A percentile compares a stretch with the other conserved stretches of the same genome.
These are phyloP conservation scores for Coniella lustricola DNA, from an alignment of 2,329 filamentous ascomycete genomes.

Conservation along the genomic window DNA sequence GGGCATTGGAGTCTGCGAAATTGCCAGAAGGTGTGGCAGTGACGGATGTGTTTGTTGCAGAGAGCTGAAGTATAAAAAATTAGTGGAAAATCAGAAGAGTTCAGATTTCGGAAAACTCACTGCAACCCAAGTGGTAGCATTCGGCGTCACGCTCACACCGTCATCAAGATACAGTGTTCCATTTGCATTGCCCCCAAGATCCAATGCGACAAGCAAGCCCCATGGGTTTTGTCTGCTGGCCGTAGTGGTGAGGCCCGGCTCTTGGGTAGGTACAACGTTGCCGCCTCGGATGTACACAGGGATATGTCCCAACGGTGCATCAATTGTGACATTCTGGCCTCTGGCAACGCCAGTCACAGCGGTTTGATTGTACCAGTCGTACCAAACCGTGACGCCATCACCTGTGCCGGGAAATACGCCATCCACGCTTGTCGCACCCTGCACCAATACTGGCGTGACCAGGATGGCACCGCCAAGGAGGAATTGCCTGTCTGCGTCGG, in stretches of 20 bases:
- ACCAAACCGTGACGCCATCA: constrained; percentile 54
- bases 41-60: constrained; percentile 35
- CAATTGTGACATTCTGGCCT: constrained; percentile 34
- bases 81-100: not conserved
- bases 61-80: constrained; percentile 28
- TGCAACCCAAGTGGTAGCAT: constrained; percentile 47
- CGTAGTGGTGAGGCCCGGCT: constrained; percentile 59
- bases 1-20: constrained; percentile 48
- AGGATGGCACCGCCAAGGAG: constrained; percentile 60
- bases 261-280: constrained; percentile 58
- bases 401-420: constrained; percentile 64
- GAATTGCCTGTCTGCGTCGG: constrained; percentile 63
- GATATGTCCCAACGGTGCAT: constrained; percentile 56
- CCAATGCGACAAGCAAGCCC: constrained; percentile 58
- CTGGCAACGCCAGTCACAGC: constrained; percentile 33
- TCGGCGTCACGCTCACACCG: constrained; percentile 57
- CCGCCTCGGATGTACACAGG: constrained; percentile 66
- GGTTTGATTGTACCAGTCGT: constrained; percentile 70
- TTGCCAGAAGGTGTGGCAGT: constrained; percentile 40
- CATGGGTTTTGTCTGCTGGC: constrained; percentile 58
- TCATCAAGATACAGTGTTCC: constrained; percentile 69
- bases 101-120: constrained; percentile 23
- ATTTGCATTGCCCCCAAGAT: constrained; percentile 44
- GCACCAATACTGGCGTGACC: constrained; percentile 60
- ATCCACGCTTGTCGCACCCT: constrained; percentile 52